These are phyloP conservation scores for Botrytis squamosa DNA, from an alignment of 2,329 filamentous ascomycete species.

Conservation along the genomic window DNA sequence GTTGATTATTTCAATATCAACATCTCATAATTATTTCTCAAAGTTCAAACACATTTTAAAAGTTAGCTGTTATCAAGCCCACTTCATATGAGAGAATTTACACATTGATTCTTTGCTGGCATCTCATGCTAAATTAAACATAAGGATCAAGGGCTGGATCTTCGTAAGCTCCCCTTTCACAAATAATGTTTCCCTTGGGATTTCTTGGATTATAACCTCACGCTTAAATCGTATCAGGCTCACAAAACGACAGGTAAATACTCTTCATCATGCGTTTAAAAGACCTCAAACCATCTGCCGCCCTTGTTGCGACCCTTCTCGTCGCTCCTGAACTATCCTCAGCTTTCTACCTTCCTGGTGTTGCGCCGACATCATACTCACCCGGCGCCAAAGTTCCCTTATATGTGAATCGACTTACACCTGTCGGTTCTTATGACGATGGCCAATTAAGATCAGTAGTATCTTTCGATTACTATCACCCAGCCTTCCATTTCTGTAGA, in stretches of 20 bases:
- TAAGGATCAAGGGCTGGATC: constrained; percentile 8
- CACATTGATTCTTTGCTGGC: background rate
- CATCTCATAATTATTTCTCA: background rate
- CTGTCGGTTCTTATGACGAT: constrained; percentile 73
- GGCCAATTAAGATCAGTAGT: constrained; percentile 86
- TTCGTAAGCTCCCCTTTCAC: constrained; percentile 18
- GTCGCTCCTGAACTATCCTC: constrained; percentile 53
- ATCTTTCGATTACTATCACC: constrained; percentile 94
- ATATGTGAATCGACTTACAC: constrained; percentile 89
- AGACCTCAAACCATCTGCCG: constrained; percentile 42
- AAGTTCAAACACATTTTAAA: background rate
- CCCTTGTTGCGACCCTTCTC: constrained; percentile 52
- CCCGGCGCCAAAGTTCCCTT: constrained; percentile 77
- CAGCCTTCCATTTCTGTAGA: constrained; percentile 81
- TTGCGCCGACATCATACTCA: constrained; percentile 90
- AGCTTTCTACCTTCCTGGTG: constrained; percentile 94
- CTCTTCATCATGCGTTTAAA: constrained; percentile 36
- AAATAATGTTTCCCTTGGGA: background rate
- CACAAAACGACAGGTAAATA: background rate
- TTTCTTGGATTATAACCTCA: background rate
- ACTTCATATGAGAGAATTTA: constrained; percentile 7
- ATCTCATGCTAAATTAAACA: constrained; percentile 15
- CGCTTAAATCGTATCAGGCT: background rate
- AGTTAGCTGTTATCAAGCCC: background rate
- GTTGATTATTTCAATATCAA: constrained; percentile 7